Conservation (phyloP, 768 basidiomycete genomes). For the Fomitopsis serialis region DNA sequence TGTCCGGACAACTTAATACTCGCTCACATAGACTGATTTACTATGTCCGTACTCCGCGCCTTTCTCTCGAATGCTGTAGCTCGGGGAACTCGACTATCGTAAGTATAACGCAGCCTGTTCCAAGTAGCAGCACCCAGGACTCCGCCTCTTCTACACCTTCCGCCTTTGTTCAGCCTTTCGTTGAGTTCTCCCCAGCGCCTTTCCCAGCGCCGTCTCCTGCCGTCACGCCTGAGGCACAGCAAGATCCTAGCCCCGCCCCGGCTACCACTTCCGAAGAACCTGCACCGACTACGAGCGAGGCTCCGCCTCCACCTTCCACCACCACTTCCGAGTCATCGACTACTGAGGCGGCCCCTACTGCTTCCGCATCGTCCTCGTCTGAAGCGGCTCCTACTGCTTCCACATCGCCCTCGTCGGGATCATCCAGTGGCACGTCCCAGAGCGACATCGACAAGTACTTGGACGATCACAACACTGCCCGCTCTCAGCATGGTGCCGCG, state of each 20-base stretch:
- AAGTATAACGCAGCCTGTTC: background rate
- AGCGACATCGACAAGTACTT: constrained; percentile 52
- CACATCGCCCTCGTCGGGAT: constrained; percentile 6
- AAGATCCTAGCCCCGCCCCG: background rate
- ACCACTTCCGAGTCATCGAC: no score
- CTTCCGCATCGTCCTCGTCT: constrained; percentile 3
- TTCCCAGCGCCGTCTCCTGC: constrained; percentile 7
- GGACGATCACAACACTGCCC: constrained; percentile 53
- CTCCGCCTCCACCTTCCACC: constrained; percentile 1
- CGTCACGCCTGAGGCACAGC: background rate
- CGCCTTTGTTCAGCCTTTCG: constrained; percentile 1
- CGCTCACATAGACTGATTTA: no score
- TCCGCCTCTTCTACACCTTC: background rate
- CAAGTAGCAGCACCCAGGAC: background rate
- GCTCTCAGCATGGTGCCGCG: constrained; percentile 58
- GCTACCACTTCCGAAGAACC: background rate
- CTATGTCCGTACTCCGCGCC: no score
- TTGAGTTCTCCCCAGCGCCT: constrained; percentile 1
- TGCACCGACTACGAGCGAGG: background rate
- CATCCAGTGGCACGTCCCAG: constrained; percentile 24
- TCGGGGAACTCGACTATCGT: no score
- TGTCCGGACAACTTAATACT: background rate
- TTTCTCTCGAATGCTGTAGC: no score
- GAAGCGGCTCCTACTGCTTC: constrained; percentile 4
- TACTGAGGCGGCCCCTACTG: constrained; percentile 2